A percentile compares a stretch with the other conserved stretches of the same genome.
These are phyloP conservation scores for Penicillium bialowiezense DNA, from an alignment of 495 filamentous ascomycete genomes.

Conservation along the genomic window DNA sequence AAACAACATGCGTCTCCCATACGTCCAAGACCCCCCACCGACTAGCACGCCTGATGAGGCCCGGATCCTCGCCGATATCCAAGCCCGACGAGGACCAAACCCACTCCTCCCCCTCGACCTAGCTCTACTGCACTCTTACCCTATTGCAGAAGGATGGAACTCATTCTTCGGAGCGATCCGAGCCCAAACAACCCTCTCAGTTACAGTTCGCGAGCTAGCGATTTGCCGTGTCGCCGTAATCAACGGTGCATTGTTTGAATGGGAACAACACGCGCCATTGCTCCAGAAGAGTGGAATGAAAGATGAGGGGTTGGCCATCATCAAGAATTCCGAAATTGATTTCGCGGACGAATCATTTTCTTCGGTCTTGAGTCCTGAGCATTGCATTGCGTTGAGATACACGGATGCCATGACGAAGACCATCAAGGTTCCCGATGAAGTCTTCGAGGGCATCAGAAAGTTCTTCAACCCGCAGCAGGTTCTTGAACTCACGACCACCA, in stretches of 20 bases:
- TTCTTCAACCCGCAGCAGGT: constrained; percentile 64
- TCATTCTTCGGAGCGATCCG: constrained; percentile 72
- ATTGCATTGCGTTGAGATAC: constrained; percentile 65
- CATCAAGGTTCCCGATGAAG: constrained; percentile 59
- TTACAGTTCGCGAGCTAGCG: constrained; percentile 65
- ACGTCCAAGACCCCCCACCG: constrained; percentile 56
- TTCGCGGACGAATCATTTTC: constrained; percentile 7
- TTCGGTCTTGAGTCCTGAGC: constrained; percentile 48
- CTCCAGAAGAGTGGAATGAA: constrained; percentile 46
- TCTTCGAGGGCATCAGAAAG: constrained; percentile 58
- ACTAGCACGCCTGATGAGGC: constrained; percentile 42
- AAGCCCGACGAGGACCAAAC: constrained; percentile 59
- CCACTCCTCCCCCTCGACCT: constrained; percentile 69
- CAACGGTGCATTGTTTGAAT: constrained; percentile 76
- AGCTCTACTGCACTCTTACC: constrained; percentile 68
- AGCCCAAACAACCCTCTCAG: constrained; percentile 57
- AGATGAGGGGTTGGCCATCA: constrained; percentile 43
- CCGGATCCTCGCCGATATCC: constrained; percentile 59
- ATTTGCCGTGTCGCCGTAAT: constrained; percentile 73
- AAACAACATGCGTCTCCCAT: constrained; percentile 72
- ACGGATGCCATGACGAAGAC: constrained; percentile 73
- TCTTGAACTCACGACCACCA: constrained; percentile 75
- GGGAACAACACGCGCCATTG: constrained; percentile 72
- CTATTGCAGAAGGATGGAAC: constrained; percentile 78
- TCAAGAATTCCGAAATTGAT: constrained; percentile 30